Percentiles rank a stretch among this genome's conserved stretches.
Conservation (phyloP, 31 red algal species). For the Porphyra umbilicalis region DNA sequence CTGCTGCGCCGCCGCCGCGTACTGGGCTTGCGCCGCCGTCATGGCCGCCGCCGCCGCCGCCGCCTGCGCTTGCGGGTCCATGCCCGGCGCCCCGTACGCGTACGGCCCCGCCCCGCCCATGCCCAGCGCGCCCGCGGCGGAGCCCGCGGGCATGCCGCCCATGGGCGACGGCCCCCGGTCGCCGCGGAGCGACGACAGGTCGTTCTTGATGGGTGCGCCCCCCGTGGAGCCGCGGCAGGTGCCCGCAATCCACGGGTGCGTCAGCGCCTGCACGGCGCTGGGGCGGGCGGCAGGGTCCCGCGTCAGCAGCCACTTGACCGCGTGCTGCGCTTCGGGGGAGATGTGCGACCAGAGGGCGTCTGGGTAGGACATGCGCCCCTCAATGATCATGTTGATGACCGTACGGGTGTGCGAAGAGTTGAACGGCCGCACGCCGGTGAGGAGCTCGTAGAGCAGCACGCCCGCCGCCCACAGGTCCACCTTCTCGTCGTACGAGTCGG, state of each 20-base stretch:
- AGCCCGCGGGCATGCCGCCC: neutral
- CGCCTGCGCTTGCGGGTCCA: neutral
- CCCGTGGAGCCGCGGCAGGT: neutral
- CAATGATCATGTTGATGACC: constrained; percentile 50
- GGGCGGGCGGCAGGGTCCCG: constrained; percentile 30
- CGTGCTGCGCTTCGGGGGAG: constrained; percentile 30
- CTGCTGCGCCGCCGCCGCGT: neutral
- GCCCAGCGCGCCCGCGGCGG: no score
- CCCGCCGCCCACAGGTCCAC: constrained; percentile 66
- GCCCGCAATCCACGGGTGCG: constrained; percentile 56
- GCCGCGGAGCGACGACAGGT: neutral
- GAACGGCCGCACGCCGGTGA: constrained; percentile 63
- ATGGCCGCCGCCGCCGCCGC: neutral
- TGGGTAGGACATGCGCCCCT: constrained; percentile 32
- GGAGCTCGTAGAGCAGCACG: constrained; percentile 67
- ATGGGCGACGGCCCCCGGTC: neutral
- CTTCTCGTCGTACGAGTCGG: constrained; percentile 49
- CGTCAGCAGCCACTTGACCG: constrained; percentile 42
- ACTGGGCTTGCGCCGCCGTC: neutral
- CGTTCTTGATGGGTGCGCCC: neutral
- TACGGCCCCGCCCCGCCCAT: neutral
- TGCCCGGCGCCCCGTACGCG: no score
- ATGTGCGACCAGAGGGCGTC: constrained; percentile 24
- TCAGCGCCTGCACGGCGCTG: constrained; percentile 43
- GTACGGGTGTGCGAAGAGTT: constrained; percentile 51